Conservation (phyloP, 2,329 filamentous ascomycete species). For the Pseudogymnoascus sp. region DNA sequence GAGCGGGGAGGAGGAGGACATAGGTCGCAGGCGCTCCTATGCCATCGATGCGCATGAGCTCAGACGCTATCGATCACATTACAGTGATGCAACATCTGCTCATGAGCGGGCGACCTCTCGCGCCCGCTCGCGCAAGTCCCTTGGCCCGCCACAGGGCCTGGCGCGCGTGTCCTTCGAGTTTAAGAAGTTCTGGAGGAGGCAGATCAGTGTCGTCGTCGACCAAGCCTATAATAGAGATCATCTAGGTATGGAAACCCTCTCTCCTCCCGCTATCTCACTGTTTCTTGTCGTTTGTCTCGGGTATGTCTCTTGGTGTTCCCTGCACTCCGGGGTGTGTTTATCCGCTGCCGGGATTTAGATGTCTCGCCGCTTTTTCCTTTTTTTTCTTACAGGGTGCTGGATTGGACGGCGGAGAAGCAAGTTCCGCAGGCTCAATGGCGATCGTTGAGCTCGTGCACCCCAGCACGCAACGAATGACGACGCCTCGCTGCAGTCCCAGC, state of each 20-base stretch:
- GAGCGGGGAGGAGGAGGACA: not conserved
- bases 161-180: conserved; percentile 19
- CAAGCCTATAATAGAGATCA: conserved; percentile 46
- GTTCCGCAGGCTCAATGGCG: conserved; percentile 4
- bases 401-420: conserved; percentile 8
- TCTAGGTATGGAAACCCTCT: conserved; percentile 38
- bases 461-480: conserved; percentile 6
- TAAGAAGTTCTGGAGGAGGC: conserved; percentile 39
- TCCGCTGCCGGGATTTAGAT: not conserved
- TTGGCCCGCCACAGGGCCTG: not conserved
- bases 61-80: conserved; percentile 20
- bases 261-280: not conserved
- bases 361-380: conserved; percentile 5
- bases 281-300: not conserved
- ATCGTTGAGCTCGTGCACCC: not conserved
- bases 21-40: not conserved
- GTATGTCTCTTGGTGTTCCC: not conserved
- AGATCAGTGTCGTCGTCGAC: conserved; percentile 44
- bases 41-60: conserved; percentile 25
- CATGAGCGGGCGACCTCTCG: not conserved
- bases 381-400: not conserved
- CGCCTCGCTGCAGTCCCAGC: not conserved
- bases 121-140: conserved; percentile 4
- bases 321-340: not conserved
- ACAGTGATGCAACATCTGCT: conserved; percentile 13